Base-by-base conservation (phyloP, 805 yeast species). In the Candida nanaspora region DNA sequence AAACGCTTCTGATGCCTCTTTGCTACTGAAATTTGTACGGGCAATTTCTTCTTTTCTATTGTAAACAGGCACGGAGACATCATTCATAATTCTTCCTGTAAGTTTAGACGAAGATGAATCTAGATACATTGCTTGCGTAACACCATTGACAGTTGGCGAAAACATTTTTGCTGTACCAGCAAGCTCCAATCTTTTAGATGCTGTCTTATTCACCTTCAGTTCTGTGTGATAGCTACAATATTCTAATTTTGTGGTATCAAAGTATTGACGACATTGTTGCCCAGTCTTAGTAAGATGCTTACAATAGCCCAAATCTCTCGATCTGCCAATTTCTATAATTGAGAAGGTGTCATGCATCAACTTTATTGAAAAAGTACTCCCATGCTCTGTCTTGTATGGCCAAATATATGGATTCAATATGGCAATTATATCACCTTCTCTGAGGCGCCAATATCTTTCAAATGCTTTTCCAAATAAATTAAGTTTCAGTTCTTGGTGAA, bases 181-280 rank as follows among this genome's bases (percentile, higher is more conserved):
- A 40, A 91, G 66, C 57, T 89, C 98, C 67, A 86, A 74, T 46
- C 98, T 66, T 45, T 74, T 70, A n/a, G 79, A 70, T 18, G 76
- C 72, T 0, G 74, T 59, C 35, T 68, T 68, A 34, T 72, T 69
- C 41, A 77, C 65, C 34, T 75, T 68, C 37, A 69, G 48, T 46
- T 86, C 91, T 15, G 72, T 65, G 53, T 89, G 98, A 51, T 64
- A 86, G 11, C 77, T 78, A 59, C 98, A 89, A 43, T 76, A 70
- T 20, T 70, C 72, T 6, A 74, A 63, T 32, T 66, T 68, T 8
- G 71, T 60, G 18, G 56, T 61, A 52, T 87, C 78, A 4, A 88
- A 74, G 32, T 85, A 80, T 5, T 72, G 65, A 10, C 62, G 63
- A 61, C 98, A 89, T 7, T 57, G 51, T 6, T 62, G 55, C 14